phyloP scores from a whole-genome alignment of 2,329 filamentous ascomycete genomes.

The Orbilia blumenaviensis region DNA sequence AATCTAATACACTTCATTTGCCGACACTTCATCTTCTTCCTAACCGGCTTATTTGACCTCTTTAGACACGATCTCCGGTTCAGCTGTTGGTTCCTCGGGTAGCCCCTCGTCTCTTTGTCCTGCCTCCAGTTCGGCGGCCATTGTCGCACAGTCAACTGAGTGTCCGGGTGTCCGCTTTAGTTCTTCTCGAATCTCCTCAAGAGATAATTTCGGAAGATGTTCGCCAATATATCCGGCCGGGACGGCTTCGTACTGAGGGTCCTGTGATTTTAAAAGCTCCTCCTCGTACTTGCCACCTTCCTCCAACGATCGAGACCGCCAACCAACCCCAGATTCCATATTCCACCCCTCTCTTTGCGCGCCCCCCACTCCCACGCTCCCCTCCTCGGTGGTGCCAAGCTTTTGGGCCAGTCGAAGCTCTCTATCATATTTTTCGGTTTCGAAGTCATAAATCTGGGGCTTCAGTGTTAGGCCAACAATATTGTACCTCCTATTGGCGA shows the following conservation, averaged over 20 bases:
- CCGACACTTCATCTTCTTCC: neutral
- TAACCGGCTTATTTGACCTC: neutral
- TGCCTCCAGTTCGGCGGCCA: too few species aligned
- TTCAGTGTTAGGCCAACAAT: neutral
- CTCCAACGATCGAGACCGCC: neutral
- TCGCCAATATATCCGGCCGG: too few species aligned
- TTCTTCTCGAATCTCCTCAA: too few species aligned
- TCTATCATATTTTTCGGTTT: neutral
- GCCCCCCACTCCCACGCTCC: too few species aligned
- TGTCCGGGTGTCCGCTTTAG: too few species aligned
- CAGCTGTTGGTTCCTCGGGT: neutral
- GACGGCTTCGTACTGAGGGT: too few species aligned
- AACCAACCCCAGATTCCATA: too few species aligned
- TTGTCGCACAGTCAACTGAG: too few species aligned
- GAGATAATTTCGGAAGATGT: too few species aligned
- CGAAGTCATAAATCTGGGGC: neutral
- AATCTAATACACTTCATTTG: neutral
- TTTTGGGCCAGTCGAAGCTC: neutral
- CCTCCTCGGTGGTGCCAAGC: neutral
- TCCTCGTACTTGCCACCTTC: neutral
- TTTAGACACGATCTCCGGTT: neutral
- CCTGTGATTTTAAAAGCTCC: neutral
- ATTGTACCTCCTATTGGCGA: too few species aligned
- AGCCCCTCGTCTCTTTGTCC: too few species aligned
- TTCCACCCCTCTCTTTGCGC: too few species aligned